Percentiles rank a stretch among this genome's conserved stretches.
These are phyloP conservation scores for Panaeolus papilionaceus DNA, from an alignment of 768 basidiomycete genomes.

Conservation along the genomic window DNA sequence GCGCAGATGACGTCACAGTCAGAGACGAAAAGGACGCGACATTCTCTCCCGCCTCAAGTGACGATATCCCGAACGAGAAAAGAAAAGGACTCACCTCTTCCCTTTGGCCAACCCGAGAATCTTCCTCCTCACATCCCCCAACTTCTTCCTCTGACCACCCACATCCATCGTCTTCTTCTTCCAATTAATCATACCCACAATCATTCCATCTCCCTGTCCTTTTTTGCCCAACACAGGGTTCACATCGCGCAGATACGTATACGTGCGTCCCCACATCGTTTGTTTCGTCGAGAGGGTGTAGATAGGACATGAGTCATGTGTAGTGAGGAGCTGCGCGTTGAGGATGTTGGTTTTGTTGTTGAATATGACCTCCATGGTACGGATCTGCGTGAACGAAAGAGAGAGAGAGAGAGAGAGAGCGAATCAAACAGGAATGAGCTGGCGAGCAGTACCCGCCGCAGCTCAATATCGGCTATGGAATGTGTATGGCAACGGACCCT, in stretches of 20 bases:
- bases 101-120: conserved; percentile 19
- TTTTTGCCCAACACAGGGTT: conserved; percentile 44
- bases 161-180: conserved; percentile 54
- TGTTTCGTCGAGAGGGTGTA: conserved; percentile 52
- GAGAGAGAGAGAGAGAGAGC: too few relatives aligned
- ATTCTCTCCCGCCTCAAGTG: too few relatives aligned
- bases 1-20: not conserved
- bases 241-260: conserved; percentile 52
- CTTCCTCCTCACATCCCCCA: conserved; percentile 47
- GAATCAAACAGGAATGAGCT: too few relatives aligned
- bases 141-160: conserved; percentile 43
- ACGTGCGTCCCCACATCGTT: conserved; percentile 47
- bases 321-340: conserved; percentile 46
- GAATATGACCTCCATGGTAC: conserved; percentile 54
- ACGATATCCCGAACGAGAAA: too few relatives aligned
- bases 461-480: not conserved
- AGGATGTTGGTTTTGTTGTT: conserved; percentile 58
- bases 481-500: not conserved
- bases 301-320: conserved; percentile 50
- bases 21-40: too few relatives aligned
- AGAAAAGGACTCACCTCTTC: not conserved
- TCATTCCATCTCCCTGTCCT: conserved; percentile 29
- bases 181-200: conserved; percentile 59
- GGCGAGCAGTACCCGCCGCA: too few relatives aligned
- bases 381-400: too few relatives aligned